Percentiles rank a stretch among this genome's conserved stretches.
phyloP scores from a whole-genome alignment of 371 early-diverging fungal genomes.

The Apophysomyces ossiformis region DNA sequence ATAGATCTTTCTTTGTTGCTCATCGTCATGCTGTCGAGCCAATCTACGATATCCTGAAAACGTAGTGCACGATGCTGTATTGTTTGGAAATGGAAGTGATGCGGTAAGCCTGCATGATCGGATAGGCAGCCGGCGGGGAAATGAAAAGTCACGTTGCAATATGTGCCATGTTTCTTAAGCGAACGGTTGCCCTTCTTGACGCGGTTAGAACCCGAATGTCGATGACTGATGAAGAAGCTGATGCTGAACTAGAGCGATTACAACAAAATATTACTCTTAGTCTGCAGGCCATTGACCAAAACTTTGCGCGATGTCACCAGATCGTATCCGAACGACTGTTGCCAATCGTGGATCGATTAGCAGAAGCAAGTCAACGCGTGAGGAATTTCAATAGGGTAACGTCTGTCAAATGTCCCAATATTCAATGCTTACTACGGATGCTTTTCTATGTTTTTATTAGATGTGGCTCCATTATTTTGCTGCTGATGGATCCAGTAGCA shows the following conservation, averaged over 20 bases:
- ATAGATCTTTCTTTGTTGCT: no score
- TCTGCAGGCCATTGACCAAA: conserved; percentile 59
- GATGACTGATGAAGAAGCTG: conserved; percentile 34
- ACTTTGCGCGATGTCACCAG: conserved; percentile 56
- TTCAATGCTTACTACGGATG: neutral
- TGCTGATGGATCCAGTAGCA: neutral
- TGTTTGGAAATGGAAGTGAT: no score
- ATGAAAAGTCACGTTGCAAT: no score
- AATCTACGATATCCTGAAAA: no score
- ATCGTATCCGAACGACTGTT: conserved; percentile 49
- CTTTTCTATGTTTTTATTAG: neutral
- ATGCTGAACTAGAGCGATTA: conserved; percentile 48
- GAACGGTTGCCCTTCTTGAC: no score
- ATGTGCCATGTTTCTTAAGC: no score
- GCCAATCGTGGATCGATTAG: conserved; percentile 52
- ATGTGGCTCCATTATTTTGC: conserved; percentile 8
- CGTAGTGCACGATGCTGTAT: no score
- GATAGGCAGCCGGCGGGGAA: no score
- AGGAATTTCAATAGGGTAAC: conserved; percentile 50
- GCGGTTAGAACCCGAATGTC: conserved; percentile 1
- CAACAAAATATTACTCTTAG: conserved; percentile 58
- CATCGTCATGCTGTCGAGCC: no score
- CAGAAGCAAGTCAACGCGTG: conserved; percentile 42
- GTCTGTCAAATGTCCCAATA: neutral
- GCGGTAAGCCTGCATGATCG: no score